Base-by-base conservation (phyloP, 805 yeast genomes). In the Kregervanrija pseudodelftensis region DNA sequence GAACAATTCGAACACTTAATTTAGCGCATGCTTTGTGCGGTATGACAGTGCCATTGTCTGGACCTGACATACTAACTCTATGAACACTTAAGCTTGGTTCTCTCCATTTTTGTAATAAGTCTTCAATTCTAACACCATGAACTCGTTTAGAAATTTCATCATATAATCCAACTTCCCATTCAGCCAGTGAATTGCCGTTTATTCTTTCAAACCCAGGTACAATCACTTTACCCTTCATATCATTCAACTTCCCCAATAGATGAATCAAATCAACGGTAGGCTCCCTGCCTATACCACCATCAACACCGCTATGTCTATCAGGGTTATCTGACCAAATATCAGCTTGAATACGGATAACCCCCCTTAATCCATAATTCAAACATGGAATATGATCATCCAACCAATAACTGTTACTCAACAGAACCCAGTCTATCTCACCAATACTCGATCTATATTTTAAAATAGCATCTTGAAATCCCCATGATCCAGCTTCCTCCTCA, bases 231-330 rank as follows among this genome's bases (percentile, higher is more conserved):
- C 84, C 82, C 32, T 71, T 65, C 30, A 72, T 69, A 43, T 77
- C 79, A 33, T 80, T 76, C 43, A 91, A 67, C 42, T 77, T 74
- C 2, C 91, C 75, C 16, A 90, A 65, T 13, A 91, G 57, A 43
- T 81, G 83, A 36, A 90, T 74, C 62, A 91, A 64, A 58, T 91
- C 98, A 67, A 86, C 77, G 0, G 95, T 81, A 2, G 99, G 97
- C 55, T 91, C 99, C 46, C 84, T 73, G 49, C 79, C 76, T 8
- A 84, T 81, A 47, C 98, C 98, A 42, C 99, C 99, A 65, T 89
- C 95, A 9, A 93, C 93, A 49, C 99, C 99, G 0, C 97, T 87
- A 60, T 93, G 99, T 47, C 95, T 69, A 61, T 93, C 97, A 1
- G 95, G 95, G 47, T 73, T 73, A 51, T 82, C 90, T 42, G 89